Evolutionary conservation across 805 yeast genomes (phyloP), one percentile per base, ranked within the genome.

Genomic region (Pichia rugopelliculosa): DNA sequence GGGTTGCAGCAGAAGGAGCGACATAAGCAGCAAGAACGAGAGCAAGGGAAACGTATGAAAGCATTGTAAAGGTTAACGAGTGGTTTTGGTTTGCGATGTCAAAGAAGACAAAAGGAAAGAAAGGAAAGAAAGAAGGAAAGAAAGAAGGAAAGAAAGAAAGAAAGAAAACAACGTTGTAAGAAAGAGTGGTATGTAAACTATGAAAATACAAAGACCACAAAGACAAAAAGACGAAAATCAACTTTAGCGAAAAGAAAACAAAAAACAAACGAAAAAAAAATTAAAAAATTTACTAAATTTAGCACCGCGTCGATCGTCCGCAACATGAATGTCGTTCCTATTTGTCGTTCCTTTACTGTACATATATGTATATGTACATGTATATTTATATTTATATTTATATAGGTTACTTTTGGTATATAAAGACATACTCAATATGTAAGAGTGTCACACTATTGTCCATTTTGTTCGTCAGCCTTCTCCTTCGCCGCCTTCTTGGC

Each of bases 1-100:
- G 93, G 47, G 91, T 73, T 41, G 79, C 76, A 26, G 75, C 74
- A 27, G 72, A 59, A 22, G 76, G 69, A 34, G 64, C 61, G 48
- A 72, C 57, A 51, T 67, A 63, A 8, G 64, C 59, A 26, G 75
- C 65, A 45, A 74, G 71, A 49, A 72, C 51, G 21, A 62, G 46
- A 38, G 64, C 61, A 23, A 59, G 42, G 13, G 58, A 45, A 42
- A 55, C 40, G 45, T 49, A 42, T 11, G 53, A 49, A n/a, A 49
- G 44, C 50, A 49, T 51, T 26, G 34, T 41, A 30, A n/a, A 15
- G 34, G 2, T 17, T 3, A 15, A 6, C 18, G 34, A 15, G 34
- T n/a, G 42, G 40, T 38, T 34, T 39, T n/a, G n/a, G n/a, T n/a
- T n/a, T n/a, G n/a, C n/a, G 46, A 22, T 25, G 17, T 17, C 11